Evolutionary conservation across 805 yeast genomes (phyloP).

Genomic region (Lipomyces chichibuensis): DNA sequence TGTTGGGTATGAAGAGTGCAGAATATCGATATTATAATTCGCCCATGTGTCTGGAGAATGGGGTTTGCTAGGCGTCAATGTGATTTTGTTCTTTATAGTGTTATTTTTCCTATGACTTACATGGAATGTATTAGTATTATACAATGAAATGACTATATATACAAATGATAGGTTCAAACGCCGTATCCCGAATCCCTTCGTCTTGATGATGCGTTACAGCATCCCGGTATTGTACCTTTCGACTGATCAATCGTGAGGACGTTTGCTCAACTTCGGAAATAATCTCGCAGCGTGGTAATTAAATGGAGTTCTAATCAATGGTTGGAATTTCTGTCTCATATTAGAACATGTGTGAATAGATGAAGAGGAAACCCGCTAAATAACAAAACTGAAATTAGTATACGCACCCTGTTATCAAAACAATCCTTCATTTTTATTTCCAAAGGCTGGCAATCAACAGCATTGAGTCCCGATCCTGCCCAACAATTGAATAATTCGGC

Average conservation of each 20-base stretch:
- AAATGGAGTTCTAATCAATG: slow-evolving; percentile 22
- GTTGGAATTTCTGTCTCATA: slow-evolving; percentile 10
- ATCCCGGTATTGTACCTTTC: background rate
- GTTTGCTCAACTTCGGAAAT: slow-evolving; percentile 22
- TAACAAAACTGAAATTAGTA: background rate
- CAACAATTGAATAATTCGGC: slow-evolving; percentile 33
- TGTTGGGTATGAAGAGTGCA: background rate
- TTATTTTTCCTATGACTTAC: background rate
- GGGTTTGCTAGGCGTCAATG: background rate
- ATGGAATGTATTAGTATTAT: slow-evolving; percentile 9
- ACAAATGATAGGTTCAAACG: background rate
- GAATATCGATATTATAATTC: background rate
- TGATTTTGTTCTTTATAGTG: background rate
- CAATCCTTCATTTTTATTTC: slow-evolving; percentile 23
- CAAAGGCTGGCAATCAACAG: slow-evolving; percentile 25
- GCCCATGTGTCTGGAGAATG: background rate
- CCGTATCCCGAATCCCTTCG: background rate
- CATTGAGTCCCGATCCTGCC: slow-evolving; percentile 33
- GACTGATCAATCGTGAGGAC: slow-evolving; percentile 20
- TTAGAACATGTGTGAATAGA: background rate
- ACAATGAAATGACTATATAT: slow-evolving; percentile 8
- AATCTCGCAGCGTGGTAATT: slow-evolving; percentile 36
- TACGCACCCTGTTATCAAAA: slow-evolving; percentile 23
- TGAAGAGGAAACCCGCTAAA: background rate
- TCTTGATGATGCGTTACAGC: background rate